Base-by-base conservation (phyloP, 208 protist genomes). In the Leishmania major region DNA sequence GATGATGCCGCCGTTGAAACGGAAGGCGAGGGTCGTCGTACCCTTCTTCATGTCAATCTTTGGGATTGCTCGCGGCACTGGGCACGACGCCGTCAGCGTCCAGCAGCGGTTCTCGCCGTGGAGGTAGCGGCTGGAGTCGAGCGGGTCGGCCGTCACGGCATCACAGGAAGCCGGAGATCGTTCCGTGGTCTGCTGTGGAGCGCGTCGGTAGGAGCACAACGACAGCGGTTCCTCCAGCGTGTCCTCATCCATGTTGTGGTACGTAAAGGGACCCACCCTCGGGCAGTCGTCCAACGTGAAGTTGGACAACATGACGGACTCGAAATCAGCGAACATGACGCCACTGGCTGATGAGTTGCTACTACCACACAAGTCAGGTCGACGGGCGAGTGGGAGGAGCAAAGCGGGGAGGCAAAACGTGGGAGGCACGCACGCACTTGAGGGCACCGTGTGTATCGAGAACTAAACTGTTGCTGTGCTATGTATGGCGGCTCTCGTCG, bases 1-100 rank as follows among this genome's bases (percentile, higher is more conserved):
- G 37, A 99, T 93, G 81, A 99, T 98, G 76, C 99, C 99, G 47
- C 93, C 95, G 66, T 99, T 76, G 88, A 99, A 99, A 71, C 96
- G 89, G 89, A 99, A 99, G 22, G 93, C 99, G 37, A 99, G 94
- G 43, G 99, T 99, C 3, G 99, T 99, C 1, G 99, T 99, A 82
- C 99, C 99, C 87, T 98, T 98, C 83, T 97, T 97, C 79, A 87
- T 53, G 69, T 96, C 84, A 8, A 98, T 51, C 67, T 97, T 95
- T 49, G 95, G 95, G 75, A 98, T 90, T 45, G 91, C 86, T 53
- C 92, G 92, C 17, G 95, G 95, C 47, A 97, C 92, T n/a, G 95
- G 94, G 80, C 94, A 97, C 37, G 85, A 59, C 76, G 87, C 82
- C 40, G 88, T 87, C n/a, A 97, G 84, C 71, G 94, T 86, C 94